Conservation (phyloP, 257 asterid genomes). For the Petunia axillaris region DNA sequence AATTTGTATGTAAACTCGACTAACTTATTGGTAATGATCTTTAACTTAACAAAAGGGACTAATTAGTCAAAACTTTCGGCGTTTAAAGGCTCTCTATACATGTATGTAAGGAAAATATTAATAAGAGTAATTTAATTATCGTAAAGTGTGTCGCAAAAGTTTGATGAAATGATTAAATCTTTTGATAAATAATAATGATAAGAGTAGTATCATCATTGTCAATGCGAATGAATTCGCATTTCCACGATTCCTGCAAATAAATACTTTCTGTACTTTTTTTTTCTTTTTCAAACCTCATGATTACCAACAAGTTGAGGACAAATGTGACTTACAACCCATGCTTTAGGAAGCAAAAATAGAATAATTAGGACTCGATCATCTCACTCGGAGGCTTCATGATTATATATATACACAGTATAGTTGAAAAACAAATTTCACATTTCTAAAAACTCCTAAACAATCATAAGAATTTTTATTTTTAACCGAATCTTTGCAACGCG, state of each 20-base stretch:
- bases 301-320: neutral
- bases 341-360: too few species aligned
- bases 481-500: too few species aligned
- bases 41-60: slow-evolving; percentile 17
- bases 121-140: neutral
- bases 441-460: neutral
- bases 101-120: neutral
- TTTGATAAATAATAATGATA: slow-evolving; percentile 34
- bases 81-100: neutral
- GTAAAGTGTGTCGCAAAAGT: slow-evolving; percentile 17
- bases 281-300: slow-evolving; percentile 1
- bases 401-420: too few species aligned
- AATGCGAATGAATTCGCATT: slow-evolving; percentile 32
- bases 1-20: neutral
- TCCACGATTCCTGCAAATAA: slow-evolving; percentile 41
- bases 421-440: too few species aligned
- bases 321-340: neutral
- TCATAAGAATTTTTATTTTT: neutral
- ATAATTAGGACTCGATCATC: too few species aligned
- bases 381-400: too few species aligned
- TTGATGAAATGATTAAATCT: slow-evolving; percentile 49
- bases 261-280: slow-evolving; percentile 34
- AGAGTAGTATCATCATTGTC: slow-evolving; percentile 36
- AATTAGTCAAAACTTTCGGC: slow-evolving; percentile 37
- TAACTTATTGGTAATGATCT: slow-evolving; percentile 1